These are phyloP conservation scores for Neurospora sublineolata DNA, from an alignment of 495 filamentous ascomycete genomes.

Conservation along the genomic window DNA sequence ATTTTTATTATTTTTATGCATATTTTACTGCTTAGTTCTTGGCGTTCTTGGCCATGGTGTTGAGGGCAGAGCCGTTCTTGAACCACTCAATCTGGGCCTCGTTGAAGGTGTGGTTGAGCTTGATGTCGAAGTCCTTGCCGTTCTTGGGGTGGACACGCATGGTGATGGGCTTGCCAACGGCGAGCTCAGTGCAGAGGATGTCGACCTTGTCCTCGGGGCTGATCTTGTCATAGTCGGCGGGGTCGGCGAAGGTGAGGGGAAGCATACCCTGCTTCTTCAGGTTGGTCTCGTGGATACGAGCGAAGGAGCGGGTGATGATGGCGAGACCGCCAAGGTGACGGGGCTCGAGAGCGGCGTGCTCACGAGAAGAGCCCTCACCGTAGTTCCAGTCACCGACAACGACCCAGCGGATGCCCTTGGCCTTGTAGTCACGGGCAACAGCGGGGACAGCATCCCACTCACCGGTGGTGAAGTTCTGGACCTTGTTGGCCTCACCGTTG, in stretches of 20 bases:
- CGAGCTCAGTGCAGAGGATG: constrained; percentile 79
- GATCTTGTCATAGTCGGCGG: constrained; percentile 97
- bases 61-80: constrained; percentile 89
- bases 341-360: constrained; percentile 96
- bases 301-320: constrained; percentile 92
- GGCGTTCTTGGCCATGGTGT: constrained; percentile 83
- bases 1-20: constrained; percentile 7
- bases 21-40: constrained; percentile 14
- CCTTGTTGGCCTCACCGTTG: constrained; percentile 96
- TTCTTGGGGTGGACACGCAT: constrained; percentile 83
- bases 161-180: constrained; percentile 88
- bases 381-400: constrained; percentile 99
- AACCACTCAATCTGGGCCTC: constrained; percentile 96
- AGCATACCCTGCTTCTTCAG: constrained; percentile 99
- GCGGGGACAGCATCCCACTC: constrained; percentile 81
- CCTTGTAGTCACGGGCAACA: constrained; percentile 97
- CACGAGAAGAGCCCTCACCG: constrained; percentile 92
- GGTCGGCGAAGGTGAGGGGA: constrained; percentile 86
- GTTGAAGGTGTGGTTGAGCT: constrained; percentile 94
- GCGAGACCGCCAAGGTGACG: constrained; percentile 94
- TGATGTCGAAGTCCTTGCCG: constrained; percentile 64
- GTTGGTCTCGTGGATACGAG: constrained; percentile 99
- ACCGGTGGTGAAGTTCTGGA: constrained; percentile 81
- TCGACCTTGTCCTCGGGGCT: constrained; percentile 85
- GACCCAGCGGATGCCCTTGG: constrained; percentile 90